Evolutionary conservation across 306 rosid genomes (phyloP).

Genomic region (Fragaria iinumae): DNA sequence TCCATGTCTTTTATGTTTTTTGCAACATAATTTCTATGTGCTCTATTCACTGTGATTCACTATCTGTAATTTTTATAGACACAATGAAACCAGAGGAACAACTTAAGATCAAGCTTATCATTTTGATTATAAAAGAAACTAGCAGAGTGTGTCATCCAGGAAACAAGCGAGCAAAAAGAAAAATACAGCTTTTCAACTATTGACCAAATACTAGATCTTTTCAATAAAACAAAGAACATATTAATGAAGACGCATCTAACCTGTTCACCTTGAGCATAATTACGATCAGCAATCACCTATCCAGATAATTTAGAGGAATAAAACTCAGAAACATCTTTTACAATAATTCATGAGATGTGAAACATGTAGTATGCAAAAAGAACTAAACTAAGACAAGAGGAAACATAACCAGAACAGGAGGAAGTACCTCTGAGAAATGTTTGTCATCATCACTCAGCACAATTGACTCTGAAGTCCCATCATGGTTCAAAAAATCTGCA

Average conservation of each 20-base stretch:
- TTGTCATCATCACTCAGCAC: slow-evolving; percentile 64
- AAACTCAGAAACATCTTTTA: slow-evolving; percentile 1
- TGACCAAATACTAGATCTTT: neutral
- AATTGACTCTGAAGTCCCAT: slow-evolving; percentile 64
- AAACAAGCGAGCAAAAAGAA: neutral
- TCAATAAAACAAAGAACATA: neutral
- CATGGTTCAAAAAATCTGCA: slow-evolving; percentile 84
- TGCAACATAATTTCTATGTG: neutral
- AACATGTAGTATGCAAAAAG: neutral
- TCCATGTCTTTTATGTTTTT: neutral
- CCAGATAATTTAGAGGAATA: slow-evolving; percentile 23
- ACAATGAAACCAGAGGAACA: neutral
- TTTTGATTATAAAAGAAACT: neutral
- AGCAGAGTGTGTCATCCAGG: neutral
- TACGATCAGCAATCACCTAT: slow-evolving; percentile 68
- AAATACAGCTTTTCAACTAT: neutral
- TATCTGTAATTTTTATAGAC: neutral
- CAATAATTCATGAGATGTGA: neutral
- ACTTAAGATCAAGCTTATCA: neutral
- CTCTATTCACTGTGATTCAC: neutral
- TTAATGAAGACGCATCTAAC: slow-evolving; percentile 28
- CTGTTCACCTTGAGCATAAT: slow-evolving; percentile 71
- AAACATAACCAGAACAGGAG: neutral
- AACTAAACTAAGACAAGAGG: neutral
- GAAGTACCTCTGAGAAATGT: slow-evolving; percentile 57